Percentiles rank a stretch among this genome's conserved stretches.
Conservation (phyloP, 805 yeast species). For the Martiniozyma abietophila region DNA sequence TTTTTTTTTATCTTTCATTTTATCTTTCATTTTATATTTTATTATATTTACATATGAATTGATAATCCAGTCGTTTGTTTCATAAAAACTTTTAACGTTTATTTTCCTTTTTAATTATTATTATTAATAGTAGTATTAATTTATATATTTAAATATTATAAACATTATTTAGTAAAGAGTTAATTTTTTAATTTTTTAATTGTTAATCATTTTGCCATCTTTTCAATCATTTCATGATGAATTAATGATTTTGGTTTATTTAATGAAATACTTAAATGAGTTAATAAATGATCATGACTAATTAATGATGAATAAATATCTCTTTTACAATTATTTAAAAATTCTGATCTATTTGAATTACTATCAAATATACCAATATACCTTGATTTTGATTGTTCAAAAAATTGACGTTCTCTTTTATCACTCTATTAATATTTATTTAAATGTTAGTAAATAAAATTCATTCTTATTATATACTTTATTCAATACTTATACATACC, state of each 20-base stretch:
- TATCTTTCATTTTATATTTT: background rate
- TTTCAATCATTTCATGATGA: slow-evolving; percentile 28
- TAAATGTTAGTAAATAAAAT: no score
- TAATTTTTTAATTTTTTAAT: no score
- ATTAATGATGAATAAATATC: slow-evolving; percentile 56
- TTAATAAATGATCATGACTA: slow-evolving; percentile 47
- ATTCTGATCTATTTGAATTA: slow-evolving; percentile 60
- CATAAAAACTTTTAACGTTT: no score
- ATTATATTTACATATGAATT: background rate
- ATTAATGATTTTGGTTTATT: slow-evolving; percentile 34
- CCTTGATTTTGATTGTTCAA: slow-evolving; percentile 46
- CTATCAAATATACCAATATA: slow-evolving; percentile 72
- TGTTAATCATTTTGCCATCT: slow-evolving; percentile 27
- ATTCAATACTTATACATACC: no score
- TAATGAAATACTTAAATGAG: slow-evolving; percentile 42
- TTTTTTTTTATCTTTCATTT: background rate
- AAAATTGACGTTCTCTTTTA: slow-evolving; percentile 50
- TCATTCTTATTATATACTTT: no score
- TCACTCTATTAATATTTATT: slow-evolving; percentile 52
- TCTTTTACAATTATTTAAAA: slow-evolving; percentile 55
- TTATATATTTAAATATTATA: no score
- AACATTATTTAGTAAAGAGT: background rate
- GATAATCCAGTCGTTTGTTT: no score
- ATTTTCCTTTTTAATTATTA: no score
- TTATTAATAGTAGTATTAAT: no score